Conservation (phyloP, 306 rosid species). For the Ammopiptanthus mongolicus region DNA sequence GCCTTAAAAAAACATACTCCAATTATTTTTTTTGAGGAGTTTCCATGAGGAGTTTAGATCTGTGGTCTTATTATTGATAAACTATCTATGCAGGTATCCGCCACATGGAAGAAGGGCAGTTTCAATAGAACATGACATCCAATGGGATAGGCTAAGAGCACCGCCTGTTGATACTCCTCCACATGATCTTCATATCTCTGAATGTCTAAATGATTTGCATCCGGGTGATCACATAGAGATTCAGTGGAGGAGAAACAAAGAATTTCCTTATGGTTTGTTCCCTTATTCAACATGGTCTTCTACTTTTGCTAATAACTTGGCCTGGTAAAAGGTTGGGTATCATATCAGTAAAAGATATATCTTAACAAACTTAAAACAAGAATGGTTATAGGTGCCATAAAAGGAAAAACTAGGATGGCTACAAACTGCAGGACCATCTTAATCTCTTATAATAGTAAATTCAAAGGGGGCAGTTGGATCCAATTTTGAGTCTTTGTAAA, state of each 20-base stretch:
- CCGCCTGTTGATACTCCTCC: slow-evolving; percentile 65
- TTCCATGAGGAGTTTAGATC: slow-evolving; percentile 15
- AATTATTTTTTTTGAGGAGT: neutral
- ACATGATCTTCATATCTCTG: slow-evolving; percentile 80
- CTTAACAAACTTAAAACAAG: neutral
- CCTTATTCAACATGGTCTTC: slow-evolving; percentile 11
- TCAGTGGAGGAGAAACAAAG: slow-evolving; percentile 95
- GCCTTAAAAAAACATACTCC: neutral
- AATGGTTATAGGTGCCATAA: neutral
- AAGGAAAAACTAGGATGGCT: neutral
- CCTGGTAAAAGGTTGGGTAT: neutral
- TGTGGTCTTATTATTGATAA: slow-evolving; percentile 11
- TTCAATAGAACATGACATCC: slow-evolving; percentile 57
- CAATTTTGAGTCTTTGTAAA: neutral
- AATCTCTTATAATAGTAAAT: neutral
- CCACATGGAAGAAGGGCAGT: slow-evolving; percentile 89
- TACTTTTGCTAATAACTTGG: neutral
- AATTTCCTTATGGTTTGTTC: slow-evolving; percentile 89
- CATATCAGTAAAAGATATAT: neutral
- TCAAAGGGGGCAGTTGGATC: neutral
- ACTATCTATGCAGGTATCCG: slow-evolving; percentile 56
- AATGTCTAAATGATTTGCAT: slow-evolving; percentile 56
- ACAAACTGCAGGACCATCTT: neutral
- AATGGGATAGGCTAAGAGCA: slow-evolving; percentile 88
- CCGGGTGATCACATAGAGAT: slow-evolving; percentile 93